Evolutionary conservation across 345 rosid genomes (phyloP), one percentile per base, ranked within the genome.

Genomic region (Erodium maritimum): DNA sequence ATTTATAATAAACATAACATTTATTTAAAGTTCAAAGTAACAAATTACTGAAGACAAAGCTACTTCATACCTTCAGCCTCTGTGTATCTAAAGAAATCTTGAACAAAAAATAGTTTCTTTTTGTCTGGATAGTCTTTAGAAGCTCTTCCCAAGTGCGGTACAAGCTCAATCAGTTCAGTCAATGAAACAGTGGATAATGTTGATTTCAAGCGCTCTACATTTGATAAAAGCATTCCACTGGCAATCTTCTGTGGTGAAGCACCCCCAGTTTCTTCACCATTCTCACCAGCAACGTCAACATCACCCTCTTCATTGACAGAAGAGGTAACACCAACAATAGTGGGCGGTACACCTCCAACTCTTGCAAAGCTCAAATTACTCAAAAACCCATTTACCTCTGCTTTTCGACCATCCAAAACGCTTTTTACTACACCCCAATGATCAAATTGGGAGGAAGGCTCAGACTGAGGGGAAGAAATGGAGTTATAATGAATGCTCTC

Each of bases 61-160:
- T 19, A 10, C 25, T 22, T 8, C 60, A 75, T 85, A 93, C 99
- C 99, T 87, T 93, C 99, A 59, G 88, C 56, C 61, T 93, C 97
- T 0, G 99, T 89, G 82, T 93, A 93, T 81, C 95, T 85, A 75
- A 93, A 93, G 79, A 93, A 93, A 71, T 93, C 95, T 80, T 93
- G 99, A 61, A 93, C 99, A 52, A 96, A 93, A 60, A 89, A 65
- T 16, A 93, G 80, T 42, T 83, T 93, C 71, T 89, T 93, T 88
- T 93, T 93, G 80, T 93, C 96, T 3, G 99, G 99, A 61, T 89
- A 79, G 53, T 89, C 96, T 61, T 75, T 84, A 18, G 94, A 79
- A 61, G 95, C 65, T 52, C 94, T 71, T 46, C 96, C 95, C 65
- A 89, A 51, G 1, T 79, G 90, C 1, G 91, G 95, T 64, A 89